Evolutionary conservation across 768 basidiomycete species (phyloP), one percentile per base, ranked within the genome.

Genomic region (Naganishia kalamii): DNA sequence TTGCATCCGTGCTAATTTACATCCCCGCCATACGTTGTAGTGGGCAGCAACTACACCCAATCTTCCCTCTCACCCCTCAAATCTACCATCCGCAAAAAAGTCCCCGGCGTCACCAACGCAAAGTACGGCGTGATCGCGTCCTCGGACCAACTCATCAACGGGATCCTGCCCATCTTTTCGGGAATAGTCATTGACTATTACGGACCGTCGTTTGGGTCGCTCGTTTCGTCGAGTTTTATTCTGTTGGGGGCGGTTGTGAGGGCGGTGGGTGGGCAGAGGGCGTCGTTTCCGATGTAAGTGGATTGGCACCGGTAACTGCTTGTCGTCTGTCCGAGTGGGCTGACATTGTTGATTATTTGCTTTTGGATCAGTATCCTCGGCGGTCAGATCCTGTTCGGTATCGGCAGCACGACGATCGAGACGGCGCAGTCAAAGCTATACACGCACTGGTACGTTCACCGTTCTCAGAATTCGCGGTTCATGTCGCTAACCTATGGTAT

Each of bases 141-240:
- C 19, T 71, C 75, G 0, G 70, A 71, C 27, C 72, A 65, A 54
- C 69, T 76, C 21, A 71, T 76, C 70, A 78, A 78, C 60, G 71
- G 75, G 10, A 68, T 78, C 35, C 66, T 75, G 15, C 77, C 77
- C 19, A 70, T 78, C 61, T 66, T 78, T 4, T 71, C 74, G 4
- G 77, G 77, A 37, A 67, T 78, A 8, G 69, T 73, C 8, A 78
- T 76, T 52, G 75, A 76, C 62, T 73, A 76, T 50, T 77, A 74
- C 51, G 69, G 66, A 4, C 63, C 66, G 1, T 49, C 21, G 35
- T 69, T 67, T 30, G 76, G 74, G 1, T 70, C 73, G 8, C 67
- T 78, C 12, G 62, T 72, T 12, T 69, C 72, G 1, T 72, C 72
- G 32, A 47, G 63, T 1, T 74, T 75, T 61, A 68, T 76, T 32